phyloP scores from a whole-genome alignment of 371 early-diverging fungal species.

The Lichtheimia corymbifera region DNA sequence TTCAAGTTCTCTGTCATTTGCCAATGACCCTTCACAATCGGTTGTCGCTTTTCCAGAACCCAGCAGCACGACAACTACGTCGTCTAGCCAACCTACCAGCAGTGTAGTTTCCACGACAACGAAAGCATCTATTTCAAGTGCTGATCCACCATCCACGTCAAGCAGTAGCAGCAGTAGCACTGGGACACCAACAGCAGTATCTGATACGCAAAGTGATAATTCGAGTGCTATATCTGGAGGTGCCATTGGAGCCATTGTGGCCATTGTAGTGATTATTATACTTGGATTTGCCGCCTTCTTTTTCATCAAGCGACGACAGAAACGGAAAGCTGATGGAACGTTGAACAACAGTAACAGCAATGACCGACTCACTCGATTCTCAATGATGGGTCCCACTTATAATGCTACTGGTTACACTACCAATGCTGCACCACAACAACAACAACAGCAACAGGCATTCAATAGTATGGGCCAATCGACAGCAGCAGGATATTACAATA shows the following conservation, averaged over 20 bases:
- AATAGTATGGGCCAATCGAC: not conserved
- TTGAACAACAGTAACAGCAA: not conserved
- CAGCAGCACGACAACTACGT: not conserved
- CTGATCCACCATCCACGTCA: not conserved
- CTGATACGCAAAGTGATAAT: not conserved
- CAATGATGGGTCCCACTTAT: constrained; percentile 13
- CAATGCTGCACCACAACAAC: too few species aligned
- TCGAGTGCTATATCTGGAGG: constrained; percentile 15
- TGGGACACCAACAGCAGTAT: not conserved
- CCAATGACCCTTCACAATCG: constrained; percentile 4
- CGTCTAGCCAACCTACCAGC: too few species aligned
- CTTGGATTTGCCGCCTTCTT: constrained; percentile 22
- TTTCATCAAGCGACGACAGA: constrained; percentile 18
- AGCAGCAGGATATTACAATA: not conserved
- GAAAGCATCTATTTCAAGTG: not conserved
- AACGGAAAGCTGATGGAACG: not conserved
- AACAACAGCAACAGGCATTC: not conserved
- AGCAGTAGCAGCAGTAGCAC: not conserved
- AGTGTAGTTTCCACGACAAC: not conserved
- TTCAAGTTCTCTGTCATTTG: not conserved
- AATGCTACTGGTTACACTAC: constrained; percentile 1
- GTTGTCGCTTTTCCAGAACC: not conserved
- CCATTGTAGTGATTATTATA: constrained; percentile 18
- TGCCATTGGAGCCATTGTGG: constrained; percentile 26
- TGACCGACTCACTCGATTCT: constrained; percentile 13